Evolutionary conservation across 2,329 filamentous ascomycete genomes (phyloP), one percentile per base, ranked within the genome.

Genomic region (Neopestalotiopsis rosae): DNA sequence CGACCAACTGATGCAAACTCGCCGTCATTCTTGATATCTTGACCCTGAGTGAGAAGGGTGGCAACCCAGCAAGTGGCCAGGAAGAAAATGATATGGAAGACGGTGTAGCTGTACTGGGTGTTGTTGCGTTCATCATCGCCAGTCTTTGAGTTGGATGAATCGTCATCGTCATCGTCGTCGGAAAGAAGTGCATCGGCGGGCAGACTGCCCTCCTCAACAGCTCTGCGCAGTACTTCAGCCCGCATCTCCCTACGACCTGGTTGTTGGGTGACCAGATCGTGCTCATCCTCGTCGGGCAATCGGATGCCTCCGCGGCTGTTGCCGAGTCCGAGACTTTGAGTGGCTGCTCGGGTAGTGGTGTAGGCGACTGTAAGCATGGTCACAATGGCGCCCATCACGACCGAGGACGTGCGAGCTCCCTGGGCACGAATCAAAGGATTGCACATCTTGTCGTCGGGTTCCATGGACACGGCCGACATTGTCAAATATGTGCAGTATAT

Each of bases 401-500:
- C 90, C 34, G 94, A 97, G 1, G 94, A 96, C 7, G 93, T 97
- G 71, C 96, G 90, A 10, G 95, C 96, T 70, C 94, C 94, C 71
- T 93, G 92, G 7, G 94, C 95, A 66, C 89, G 90, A 70, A 98
- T 87, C 40, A 99, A 87, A 9, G 96, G 96, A 81, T 99, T 99
- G 89, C 96, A 99, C 72, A 93, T 88, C 75, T 93, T 92, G 84
- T 98, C 84, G 80, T 98, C 95, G 0, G 96, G 96, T 76, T 99
- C 95, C 96, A 99, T 98, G 67, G 94, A 97, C 1, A 99, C 96
- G 32, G 96, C 96, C 2, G 95, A 98, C 90, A 99, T 94, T 73
- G 96, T 99, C 67, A 99, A 89, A 79, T 99, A 99, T 58, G 96
- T 98, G 88, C 96, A 99, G 86, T 99, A 99, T 69, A 97, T 89